Conservation (phyloP, 2,329 filamentous ascomycete species). For the Neocucurbitaria cava region DNA sequence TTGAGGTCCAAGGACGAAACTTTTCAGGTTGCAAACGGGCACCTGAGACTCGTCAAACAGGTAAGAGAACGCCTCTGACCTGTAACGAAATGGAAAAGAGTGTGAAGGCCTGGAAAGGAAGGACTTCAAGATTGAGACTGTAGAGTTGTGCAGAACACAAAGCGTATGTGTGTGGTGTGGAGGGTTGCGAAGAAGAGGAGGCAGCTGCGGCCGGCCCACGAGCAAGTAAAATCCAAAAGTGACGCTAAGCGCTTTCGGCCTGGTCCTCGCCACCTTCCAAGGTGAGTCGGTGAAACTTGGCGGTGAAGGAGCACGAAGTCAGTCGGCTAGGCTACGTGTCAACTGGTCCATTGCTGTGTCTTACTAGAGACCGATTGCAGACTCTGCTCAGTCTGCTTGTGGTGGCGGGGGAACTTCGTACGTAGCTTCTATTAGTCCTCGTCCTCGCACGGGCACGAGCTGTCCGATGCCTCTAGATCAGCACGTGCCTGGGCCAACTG, state of each 20-base stretch:
- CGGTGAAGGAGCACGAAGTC: constrained; percentile 32
- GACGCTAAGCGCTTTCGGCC: constrained; percentile 19
- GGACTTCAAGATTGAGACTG: constrained; percentile 46
- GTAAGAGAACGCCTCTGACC: constrained; percentile 49
- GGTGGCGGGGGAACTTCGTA: constrained; percentile 1
- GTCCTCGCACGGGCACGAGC: constrained; percentile 13
- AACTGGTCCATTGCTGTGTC: constrained; percentile 14
- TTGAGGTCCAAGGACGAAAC: constrained; percentile 37
- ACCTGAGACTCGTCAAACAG: constrained; percentile 49
- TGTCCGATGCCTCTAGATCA: constrained; percentile 1
- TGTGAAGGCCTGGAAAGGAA: constrained; percentile 52
- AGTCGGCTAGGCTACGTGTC: constrained; percentile 10
- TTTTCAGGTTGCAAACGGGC: constrained; percentile 51
- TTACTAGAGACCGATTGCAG: not conserved
- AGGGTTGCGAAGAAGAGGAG: constrained; percentile 31
- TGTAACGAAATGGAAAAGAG: constrained; percentile 49
- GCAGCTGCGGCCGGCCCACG: too few species aligned
- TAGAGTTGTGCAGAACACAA: constrained; percentile 41
- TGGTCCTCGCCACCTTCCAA: constrained; percentile 14
- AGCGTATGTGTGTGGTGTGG: constrained; percentile 36
- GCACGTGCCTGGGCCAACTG: constrained; percentile 15
- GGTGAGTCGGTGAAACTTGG: constrained; percentile 34
- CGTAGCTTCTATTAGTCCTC: constrained; percentile 1
- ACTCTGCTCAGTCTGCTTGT: not conserved
- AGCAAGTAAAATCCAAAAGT: too few species aligned